Base-by-base conservation (phyloP, 305 asterid species). In the Solanum chacoense region DNA sequence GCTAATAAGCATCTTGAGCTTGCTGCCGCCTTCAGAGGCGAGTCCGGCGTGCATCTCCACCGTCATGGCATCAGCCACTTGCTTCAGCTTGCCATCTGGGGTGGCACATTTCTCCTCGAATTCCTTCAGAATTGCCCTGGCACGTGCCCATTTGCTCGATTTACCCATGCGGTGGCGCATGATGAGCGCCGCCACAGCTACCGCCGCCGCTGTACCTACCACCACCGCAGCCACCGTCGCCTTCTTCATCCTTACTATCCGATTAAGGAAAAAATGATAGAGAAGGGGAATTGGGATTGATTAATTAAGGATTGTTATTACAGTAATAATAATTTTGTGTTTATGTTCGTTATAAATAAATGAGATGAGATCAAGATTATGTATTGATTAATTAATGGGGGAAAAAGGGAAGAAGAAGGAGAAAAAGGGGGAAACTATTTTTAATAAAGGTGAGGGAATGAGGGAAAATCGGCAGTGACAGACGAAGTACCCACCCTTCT, bases 31-130 rank as follows among this genome's bases (percentile, higher is more conserved):
- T 29, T 89, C 92, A 5, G 90, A 85, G 37, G 92, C 91, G 59
- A 91, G 90, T 5, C 92, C 92, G 42, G 92, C 90, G 87, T 89
- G 90, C 91, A 91, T 89, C 87, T 91, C 92, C 22, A 79, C 92
- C 26, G 81, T 86, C 91, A 91, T 89, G 5, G 92, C 92, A 18
- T 91, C 91, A 7, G 91, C 92, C 26, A 91, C 90, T 67, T 85
- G 91, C 24, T 65, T 40, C 65, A 91, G 90, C 87, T 89, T 88
- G 11, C 85, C 76, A 8, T 73, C 86, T 6, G 92, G 90, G 38
- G 93, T 89, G 11, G 67, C 90, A 65, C 91, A 91, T 34, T 89
- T 89, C 85, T 88, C 90, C 88, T 89, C 91, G 6, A 91, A 85
- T 83, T 91, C 91, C 42, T 77, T 80, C 12, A 89, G 76, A 11